Conservation (phyloP, 306 rosid species). For the Ormosia emarginata region DNA sequence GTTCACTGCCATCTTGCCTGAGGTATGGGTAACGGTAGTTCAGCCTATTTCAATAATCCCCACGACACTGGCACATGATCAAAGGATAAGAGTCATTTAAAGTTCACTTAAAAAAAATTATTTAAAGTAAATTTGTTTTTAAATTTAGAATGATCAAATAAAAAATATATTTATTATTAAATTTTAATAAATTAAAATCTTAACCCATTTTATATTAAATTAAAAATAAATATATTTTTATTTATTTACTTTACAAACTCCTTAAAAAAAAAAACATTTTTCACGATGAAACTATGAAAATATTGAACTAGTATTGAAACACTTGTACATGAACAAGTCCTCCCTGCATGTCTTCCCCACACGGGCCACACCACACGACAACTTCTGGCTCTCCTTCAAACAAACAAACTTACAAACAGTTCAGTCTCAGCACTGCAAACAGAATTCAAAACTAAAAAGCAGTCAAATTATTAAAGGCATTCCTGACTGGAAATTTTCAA, state of each 20-base stretch:
- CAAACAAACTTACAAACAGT: slow-evolving; percentile 20
- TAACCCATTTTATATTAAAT: no score
- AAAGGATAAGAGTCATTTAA: no score
- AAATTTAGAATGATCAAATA: no score
- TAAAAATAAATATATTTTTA: no score
- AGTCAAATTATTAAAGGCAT: not conserved
- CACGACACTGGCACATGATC: no score
- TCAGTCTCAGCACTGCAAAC: slow-evolving; percentile 1
- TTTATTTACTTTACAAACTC: no score
- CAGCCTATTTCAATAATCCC: no score
- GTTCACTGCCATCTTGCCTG: not conserved
- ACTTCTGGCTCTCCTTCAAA: slow-evolving; percentile 19
- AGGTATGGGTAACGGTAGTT: not conserved
- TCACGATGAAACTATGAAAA: not conserved
- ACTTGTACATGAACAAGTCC: not conserved
- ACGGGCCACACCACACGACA: slow-evolving; percentile 4
- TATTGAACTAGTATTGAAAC: not conserved
- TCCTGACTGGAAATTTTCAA: not conserved
- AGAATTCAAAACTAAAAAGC: not conserved
- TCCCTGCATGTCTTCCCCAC: not conserved
- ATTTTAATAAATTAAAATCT: no score
- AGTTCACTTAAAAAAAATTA: no score
- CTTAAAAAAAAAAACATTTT: no score
- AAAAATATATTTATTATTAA: no score
- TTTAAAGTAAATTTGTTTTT: no score